A percentile compares a stretch with the other conserved stretches of the same genome.
These are phyloP conservation scores for Nannochloris sp. DNA, from an alignment of 139 green algal species.

Conservation along the genomic window DNA sequence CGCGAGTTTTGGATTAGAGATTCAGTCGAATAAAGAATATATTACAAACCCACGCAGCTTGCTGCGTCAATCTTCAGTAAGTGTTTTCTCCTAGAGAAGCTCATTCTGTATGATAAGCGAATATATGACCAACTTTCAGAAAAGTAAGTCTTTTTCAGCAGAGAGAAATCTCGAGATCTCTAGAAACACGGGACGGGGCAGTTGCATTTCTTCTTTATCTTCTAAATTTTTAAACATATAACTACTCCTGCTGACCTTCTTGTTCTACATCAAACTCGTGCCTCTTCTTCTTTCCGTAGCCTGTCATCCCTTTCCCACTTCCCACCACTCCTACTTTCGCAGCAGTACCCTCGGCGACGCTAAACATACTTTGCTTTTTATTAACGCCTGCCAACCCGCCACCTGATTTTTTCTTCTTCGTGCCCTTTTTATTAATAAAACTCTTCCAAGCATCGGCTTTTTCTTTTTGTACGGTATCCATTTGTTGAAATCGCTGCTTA, in stretches of 20 bases:
- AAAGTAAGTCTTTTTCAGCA: too few species aligned
- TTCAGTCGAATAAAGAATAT: too few species aligned
- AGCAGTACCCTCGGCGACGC: conserved; percentile 27
- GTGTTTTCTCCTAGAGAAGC: too few species aligned
- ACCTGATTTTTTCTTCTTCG: conserved; percentile 37
- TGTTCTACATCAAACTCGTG: conserved; percentile 9
- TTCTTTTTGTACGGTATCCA: conserved; percentile 52
- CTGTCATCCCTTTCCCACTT: conserved; percentile 39
- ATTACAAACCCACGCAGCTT: too few species aligned
- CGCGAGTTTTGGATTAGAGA: too few species aligned
- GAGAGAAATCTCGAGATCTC: too few species aligned
- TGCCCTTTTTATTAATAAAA: conserved; percentile 13
- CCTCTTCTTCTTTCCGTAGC: conserved; percentile 5
- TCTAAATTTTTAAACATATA: too few species aligned
- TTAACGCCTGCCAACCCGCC: conserved; percentile 42
- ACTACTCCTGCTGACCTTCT: not conserved
- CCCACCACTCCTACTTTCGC: conserved; percentile 42
- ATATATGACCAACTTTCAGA: too few species aligned
- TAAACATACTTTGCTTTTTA: conserved; percentile 57
- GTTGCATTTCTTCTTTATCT: too few species aligned
- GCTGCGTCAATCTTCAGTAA: too few species aligned
- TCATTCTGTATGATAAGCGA: too few species aligned
- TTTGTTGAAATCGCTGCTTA: conserved; percentile 69
- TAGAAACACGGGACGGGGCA: too few species aligned
- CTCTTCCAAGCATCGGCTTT: conserved; percentile 29